Evolutionary conservation across 495 filamentous ascomycete genomes (phyloP).

Genomic region (Cercophora newfieldiana): DNA sequence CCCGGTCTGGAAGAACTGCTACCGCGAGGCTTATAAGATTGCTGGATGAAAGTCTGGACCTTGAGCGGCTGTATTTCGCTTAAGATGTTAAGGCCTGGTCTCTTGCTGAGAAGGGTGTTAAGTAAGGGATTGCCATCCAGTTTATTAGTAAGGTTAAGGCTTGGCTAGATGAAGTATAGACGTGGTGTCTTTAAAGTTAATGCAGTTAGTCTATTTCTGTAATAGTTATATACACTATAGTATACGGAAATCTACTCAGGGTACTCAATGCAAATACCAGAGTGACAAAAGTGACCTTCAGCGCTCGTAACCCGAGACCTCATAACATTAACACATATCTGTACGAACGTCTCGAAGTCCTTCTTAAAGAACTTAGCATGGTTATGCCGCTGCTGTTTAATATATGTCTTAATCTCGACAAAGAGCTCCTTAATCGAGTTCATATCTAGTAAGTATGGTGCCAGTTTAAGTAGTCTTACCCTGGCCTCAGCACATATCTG

Average conservation of each 20-base stretch:
- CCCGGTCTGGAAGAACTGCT: slow-evolving; percentile 3
- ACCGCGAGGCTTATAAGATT: slow-evolving; percentile 14
- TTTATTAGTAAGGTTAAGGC: slow-evolving; percentile 21
- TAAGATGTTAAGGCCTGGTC: slow-evolving; percentile 18
- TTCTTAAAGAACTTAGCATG: slow-evolving; percentile 15
- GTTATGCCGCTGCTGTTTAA: slow-evolving; percentile 18
- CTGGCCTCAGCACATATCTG: slow-evolving; percentile 38
- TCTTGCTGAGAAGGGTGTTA: slow-evolving; percentile 15
- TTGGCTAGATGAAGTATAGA: slow-evolving; percentile 19
- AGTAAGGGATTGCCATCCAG: slow-evolving; percentile 20
- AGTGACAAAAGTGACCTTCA: slow-evolving; percentile 21
- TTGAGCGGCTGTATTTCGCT: slow-evolving; percentile 13
- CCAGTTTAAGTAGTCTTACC: slow-evolving; percentile 41
- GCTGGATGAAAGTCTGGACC: slow-evolving; percentile 17
- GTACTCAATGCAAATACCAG: slow-evolving; percentile 18
- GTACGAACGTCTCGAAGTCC: slow-evolving; percentile 16
- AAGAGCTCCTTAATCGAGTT: slow-evolving; percentile 40
- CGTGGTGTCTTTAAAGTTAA: slow-evolving; percentile 3
- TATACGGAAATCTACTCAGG: not conserved
- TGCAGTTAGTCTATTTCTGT: slow-evolving; percentile 5
- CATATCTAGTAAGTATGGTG: slow-evolving; percentile 38
- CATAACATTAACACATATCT: slow-evolving; percentile 17
- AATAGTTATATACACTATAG: slow-evolving; percentile 11
- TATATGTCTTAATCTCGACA: slow-evolving; percentile 18
- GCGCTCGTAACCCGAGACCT: slow-evolving; percentile 17